Evolutionary conservation across 495 filamentous ascomycete species (phyloP).

Genomic region (Aspergillus homomorphus): DNA sequence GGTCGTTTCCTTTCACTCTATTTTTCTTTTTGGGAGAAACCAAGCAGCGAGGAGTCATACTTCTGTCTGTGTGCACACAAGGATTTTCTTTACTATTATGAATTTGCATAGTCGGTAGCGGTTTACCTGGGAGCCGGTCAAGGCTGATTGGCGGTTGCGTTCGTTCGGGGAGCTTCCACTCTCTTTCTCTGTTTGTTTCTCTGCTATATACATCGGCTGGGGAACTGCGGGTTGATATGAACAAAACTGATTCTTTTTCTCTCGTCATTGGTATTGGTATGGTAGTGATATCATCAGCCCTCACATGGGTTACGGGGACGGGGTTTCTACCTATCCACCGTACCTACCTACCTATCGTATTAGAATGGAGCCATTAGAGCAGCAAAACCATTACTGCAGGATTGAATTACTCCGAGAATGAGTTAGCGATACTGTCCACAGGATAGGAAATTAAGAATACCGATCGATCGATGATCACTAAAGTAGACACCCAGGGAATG

Average conservation of each 20-base stretch:
- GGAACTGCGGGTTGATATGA: not conserved
- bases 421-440: not conserved
- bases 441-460: not conserved
- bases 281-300: not conserved
- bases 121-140: not conserved
- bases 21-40: constrained; percentile 5
- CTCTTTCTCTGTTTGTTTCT: not conserved
- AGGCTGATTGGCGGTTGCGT: not conserved
- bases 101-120: constrained; percentile 3
- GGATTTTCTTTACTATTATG: not conserved
- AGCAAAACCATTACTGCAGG: not conserved
- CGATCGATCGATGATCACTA: no score
- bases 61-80: not conserved
- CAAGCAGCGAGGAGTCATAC: not conserved
- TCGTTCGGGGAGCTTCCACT: not conserved
- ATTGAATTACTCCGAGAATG: no score
- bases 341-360: no score
- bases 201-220: not conserved
- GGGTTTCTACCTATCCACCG: no score
- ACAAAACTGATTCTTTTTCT: not conserved
- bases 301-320: no score
- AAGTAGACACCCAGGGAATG: not conserved
- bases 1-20: constrained; percentile 1
- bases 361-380: not conserved
- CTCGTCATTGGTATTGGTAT: not conserved